A percentile compares a stretch with the other conserved stretches of the same genome.
These are phyloP conservation scores for Vinca minor DNA, from an alignment of 257 asterid genomes.

Conservation along the genomic window DNA sequence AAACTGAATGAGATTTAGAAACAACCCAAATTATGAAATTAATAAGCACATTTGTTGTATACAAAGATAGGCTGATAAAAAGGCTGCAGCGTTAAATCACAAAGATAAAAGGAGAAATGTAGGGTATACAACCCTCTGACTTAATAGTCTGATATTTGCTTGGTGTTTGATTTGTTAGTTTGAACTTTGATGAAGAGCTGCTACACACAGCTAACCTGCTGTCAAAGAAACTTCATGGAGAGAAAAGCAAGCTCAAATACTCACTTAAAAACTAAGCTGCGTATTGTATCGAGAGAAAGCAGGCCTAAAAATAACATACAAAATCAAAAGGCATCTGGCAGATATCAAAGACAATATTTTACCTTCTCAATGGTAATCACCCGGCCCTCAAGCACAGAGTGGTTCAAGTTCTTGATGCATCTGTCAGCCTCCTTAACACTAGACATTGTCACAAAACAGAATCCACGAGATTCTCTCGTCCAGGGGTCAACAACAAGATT, in stretches of 20 bases:
- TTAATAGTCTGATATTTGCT: constrained; percentile 60
- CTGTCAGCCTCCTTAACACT: constrained; percentile 54
- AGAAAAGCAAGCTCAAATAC: constrained; percentile 25
- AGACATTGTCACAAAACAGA: constrained; percentile 86
- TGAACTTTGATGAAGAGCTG: constrained; percentile 79
- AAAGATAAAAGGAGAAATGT: constrained; percentile 40
- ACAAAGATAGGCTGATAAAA: neutral
- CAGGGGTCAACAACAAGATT: constrained; percentile 79
- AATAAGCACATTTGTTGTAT: no score
- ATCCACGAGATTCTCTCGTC: constrained; percentile 86
- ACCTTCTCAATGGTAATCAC: constrained; percentile 95
- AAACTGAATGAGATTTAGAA: neutral
- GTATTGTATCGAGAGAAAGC: neutral
- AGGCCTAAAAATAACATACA: no score
- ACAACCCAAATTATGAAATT: no score
- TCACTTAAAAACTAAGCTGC: constrained; percentile 1
- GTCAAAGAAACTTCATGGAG: constrained; percentile 65
- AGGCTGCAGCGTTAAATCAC: constrained; percentile 13
- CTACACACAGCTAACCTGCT: constrained; percentile 92
- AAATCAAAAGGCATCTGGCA: neutral
- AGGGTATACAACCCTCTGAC: constrained; percentile 92
- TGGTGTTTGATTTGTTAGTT: constrained; percentile 64
- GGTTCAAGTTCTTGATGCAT: constrained; percentile 74
- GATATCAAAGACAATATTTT: neutral
- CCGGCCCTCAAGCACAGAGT: constrained; percentile 78